Conservation (phyloP, 1,284 basidiomycete species). For the Cutaneotrichosporon sp. region DNA sequence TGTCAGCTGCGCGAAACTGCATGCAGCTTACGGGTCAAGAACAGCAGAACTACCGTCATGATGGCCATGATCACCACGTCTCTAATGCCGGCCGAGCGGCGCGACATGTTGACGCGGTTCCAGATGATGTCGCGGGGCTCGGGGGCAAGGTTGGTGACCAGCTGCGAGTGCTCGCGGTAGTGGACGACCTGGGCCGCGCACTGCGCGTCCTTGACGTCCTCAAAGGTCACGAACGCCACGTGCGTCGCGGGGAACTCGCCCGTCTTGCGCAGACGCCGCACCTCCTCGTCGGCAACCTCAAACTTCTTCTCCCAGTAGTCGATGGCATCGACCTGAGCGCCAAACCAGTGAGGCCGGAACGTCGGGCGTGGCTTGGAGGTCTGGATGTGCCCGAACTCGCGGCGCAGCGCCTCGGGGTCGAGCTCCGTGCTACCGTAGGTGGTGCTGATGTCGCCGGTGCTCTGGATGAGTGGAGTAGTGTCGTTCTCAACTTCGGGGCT, state of each 20-base stretch:
- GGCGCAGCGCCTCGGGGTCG: conserved; percentile 22
- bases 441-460: not conserved
- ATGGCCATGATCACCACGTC: conserved; percentile 68
- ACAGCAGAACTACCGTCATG: conserved; percentile 71
- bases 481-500: not conserved
- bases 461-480: not conserved
- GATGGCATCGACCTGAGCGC: conserved; percentile 73
- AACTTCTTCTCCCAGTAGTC: conserved; percentile 79
- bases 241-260: conserved; percentile 73
- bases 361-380: conserved; percentile 42
- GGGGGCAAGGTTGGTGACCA: conserved; percentile 74
- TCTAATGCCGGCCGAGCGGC: conserved; percentile 62
- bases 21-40: conserved; percentile 64
- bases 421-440: conserved; percentile 35
- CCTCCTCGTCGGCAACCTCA: conserved; percentile 73
- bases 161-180: conserved; percentile 66
- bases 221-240: conserved; percentile 94
- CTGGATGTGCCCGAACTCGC: conserved; percentile 31
- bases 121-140: conserved; percentile 96
- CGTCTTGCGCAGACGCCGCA: conserved; percentile 46
- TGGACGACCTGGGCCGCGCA: conserved; percentile 85
- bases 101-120: conserved; percentile 76
- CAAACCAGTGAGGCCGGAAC: conserved; percentile 39
- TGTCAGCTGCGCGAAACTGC: not conserved
- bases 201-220: conserved; percentile 92